phyloP scores from a whole-genome alignment of 2,329 filamentous ascomycete species.

The Lanzia echinophila region DNA sequence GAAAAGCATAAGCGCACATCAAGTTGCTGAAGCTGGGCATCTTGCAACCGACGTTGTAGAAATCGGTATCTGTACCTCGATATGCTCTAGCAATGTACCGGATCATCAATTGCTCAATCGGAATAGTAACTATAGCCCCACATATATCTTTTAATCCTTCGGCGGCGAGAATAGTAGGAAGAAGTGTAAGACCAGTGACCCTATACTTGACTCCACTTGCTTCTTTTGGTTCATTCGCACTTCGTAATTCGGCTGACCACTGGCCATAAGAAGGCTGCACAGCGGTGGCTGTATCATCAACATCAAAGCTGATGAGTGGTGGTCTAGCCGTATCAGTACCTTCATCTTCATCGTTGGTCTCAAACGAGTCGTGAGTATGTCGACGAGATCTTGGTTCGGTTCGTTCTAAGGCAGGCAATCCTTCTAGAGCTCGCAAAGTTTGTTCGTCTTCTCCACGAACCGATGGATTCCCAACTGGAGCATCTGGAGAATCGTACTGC shows the following conservation, averaged over 20 bases:
- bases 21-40: conserved; percentile 20
- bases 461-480: conserved; percentile 8
- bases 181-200: conserved; percentile 29
- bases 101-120: conserved; percentile 29
- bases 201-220: conserved; percentile 23
- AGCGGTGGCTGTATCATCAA: conserved; percentile 22
- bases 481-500: conserved; percentile 22
- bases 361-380: conserved; percentile 21
- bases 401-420: conserved; percentile 18
- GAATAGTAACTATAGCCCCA: conserved; percentile 24
- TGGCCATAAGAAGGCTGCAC: conserved; percentile 20
- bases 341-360: conserved; percentile 27
- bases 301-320: conserved; percentile 31
- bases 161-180: conserved; percentile 29
- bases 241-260: conserved; percentile 32
- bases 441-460: conserved; percentile 19
- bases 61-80: conserved; percentile 18
- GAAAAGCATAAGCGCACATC: conserved; percentile 19
- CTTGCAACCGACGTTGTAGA: conserved; percentile 14
- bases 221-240: conserved; percentile 26
- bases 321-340: conserved; percentile 24
- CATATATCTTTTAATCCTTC: conserved; percentile 27
- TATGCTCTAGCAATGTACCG: conserved; percentile 25
- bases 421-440: conserved; percentile 29
- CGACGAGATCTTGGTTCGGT: conserved; percentile 11